Conservation (phyloP, 2,329 filamentous ascomycete species). For the Sphaerulina musiva region DNA sequence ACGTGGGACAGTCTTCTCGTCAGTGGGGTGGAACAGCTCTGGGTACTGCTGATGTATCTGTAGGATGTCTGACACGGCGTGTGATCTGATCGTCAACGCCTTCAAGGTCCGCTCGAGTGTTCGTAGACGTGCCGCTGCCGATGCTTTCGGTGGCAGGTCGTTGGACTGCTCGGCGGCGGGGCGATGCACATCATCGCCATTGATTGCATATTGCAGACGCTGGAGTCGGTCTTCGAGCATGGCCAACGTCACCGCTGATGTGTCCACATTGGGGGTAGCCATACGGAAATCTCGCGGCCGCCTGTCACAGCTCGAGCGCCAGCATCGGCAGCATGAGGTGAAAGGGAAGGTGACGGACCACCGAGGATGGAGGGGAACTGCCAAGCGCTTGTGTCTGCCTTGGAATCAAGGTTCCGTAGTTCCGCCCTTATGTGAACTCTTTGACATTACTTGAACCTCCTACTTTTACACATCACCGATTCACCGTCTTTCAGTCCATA, state of each 20-base stretch:
- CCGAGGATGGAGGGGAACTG: background rate
- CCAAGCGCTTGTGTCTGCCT: background rate
- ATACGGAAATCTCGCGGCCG: background rate
- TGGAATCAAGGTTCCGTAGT: no score
- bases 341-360: background rate
- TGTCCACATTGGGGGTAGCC: constrained; percentile 9
- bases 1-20: constrained; percentile 20
- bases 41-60: constrained; percentile 38
- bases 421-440: no score
- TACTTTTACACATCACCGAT: background rate
- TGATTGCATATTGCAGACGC: constrained; percentile 40
- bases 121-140: constrained; percentile 25
- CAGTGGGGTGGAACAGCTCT: constrained; percentile 32
- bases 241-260: constrained; percentile 33
- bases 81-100: constrained; percentile 37
- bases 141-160: constrained; percentile 2
- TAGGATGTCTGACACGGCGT: constrained; percentile 37
- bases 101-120: constrained; percentile 30
- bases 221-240: constrained; percentile 42
- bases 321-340: constrained; percentile 15
- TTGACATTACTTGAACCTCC: no score
- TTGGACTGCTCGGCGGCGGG: background rate
- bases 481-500: background rate
- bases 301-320: constrained; percentile 11
- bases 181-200: constrained; percentile 29